A percentile compares a stretch with the other conserved stretches of the same genome.
These are phyloP conservation scores for Sordariomycetes sp. DNA, from an alignment of 2,329 filamentous ascomycete species.

Conservation along the genomic window DNA sequence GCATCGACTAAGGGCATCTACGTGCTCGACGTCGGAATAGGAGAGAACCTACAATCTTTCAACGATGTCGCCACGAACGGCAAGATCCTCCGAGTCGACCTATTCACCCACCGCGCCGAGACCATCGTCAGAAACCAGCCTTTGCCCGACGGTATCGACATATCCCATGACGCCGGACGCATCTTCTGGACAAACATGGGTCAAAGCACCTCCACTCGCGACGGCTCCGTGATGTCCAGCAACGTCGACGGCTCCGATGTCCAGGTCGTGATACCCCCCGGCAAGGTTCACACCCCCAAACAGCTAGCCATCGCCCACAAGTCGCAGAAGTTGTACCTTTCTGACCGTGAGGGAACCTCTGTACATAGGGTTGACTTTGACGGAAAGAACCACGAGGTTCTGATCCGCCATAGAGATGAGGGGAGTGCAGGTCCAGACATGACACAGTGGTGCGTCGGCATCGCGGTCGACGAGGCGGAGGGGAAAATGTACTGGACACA, in stretches of 20 bases:
- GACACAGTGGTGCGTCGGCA: slow-evolving; percentile 39
- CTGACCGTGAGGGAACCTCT: slow-evolving; percentile 28
- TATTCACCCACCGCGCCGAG: slow-evolving; percentile 9
- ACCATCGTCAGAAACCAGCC: slow-evolving; percentile 12
- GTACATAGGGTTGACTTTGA: slow-evolving; percentile 24
- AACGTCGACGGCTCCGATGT: slow-evolving; percentile 34
- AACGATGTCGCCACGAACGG: background rate
- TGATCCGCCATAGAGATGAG: slow-evolving; percentile 17
- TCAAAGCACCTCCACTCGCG: slow-evolving; percentile 14
- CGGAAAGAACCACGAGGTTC: slow-evolving; percentile 20
- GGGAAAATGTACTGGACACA: slow-evolving; percentile 46
- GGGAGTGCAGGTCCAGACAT: slow-evolving; percentile 15
- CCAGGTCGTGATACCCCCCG: slow-evolving; percentile 24
- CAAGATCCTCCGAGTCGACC: slow-evolving; percentile 4
- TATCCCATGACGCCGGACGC: slow-evolving; percentile 16
- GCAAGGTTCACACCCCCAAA: slow-evolving; percentile 34
- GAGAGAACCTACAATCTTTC: background rate
- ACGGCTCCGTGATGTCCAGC: slow-evolving; percentile 28
- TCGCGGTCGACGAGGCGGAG: slow-evolving; percentile 27
- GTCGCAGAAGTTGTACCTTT: slow-evolving; percentile 23
- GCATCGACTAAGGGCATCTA: slow-evolving; percentile 8
- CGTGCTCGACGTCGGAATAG: slow-evolving; percentile 16
- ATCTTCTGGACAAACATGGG: slow-evolving; percentile 41
- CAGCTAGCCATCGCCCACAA: slow-evolving; percentile 20
- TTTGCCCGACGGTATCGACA: slow-evolving; percentile 30